These are phyloP conservation scores for Prototheca wickerhamii DNA, from an alignment of 163 green algal species.

Conservation along the genomic window DNA sequence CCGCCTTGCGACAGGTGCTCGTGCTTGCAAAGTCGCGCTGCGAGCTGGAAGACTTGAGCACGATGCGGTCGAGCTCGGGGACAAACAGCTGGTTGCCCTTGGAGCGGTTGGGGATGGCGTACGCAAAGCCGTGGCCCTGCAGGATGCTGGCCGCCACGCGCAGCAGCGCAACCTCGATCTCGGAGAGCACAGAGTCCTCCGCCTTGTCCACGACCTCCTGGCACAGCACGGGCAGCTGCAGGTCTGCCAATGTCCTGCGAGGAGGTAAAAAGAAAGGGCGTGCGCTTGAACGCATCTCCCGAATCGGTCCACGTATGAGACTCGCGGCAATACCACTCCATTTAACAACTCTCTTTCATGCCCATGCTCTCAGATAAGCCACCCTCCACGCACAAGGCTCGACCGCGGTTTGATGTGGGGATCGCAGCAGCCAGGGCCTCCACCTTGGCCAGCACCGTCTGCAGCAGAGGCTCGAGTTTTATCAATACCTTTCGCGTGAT, in stretches of 20 bases:
- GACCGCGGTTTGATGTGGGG: too few species aligned
- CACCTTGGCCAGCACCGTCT: slow-evolving; percentile 41
- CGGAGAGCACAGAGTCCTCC: slow-evolving; percentile 61
- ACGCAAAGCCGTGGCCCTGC: slow-evolving; percentile 50
- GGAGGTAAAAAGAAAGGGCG: not conserved
- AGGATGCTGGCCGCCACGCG: slow-evolving; percentile 49
- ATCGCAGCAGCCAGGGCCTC: slow-evolving; percentile 9
- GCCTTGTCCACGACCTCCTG: slow-evolving; percentile 81
- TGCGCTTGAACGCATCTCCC: not conserved
- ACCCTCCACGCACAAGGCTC: not conserved
- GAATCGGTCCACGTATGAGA: not conserved
- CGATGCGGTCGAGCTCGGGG: slow-evolving; percentile 90
- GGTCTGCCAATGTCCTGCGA: slow-evolving; percentile 50
- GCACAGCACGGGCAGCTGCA: slow-evolving; percentile 52
- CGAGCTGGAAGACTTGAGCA: slow-evolving; percentile 75
- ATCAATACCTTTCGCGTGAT: not conserved
- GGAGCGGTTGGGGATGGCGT: slow-evolving; percentile 61
- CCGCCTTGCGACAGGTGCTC: slow-evolving; percentile 68
- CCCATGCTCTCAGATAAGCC: not conserved
- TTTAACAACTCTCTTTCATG: not conserved
- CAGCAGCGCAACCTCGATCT: slow-evolving; percentile 71
- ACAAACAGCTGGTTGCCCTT: slow-evolving; percentile 89
- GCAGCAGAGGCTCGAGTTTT: not conserved
- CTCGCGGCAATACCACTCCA: not conserved
- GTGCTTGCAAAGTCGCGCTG: slow-evolving; percentile 73